Conservation (phyloP, 2,329 filamentous ascomycete species). For the Venturia asperata region DNA sequence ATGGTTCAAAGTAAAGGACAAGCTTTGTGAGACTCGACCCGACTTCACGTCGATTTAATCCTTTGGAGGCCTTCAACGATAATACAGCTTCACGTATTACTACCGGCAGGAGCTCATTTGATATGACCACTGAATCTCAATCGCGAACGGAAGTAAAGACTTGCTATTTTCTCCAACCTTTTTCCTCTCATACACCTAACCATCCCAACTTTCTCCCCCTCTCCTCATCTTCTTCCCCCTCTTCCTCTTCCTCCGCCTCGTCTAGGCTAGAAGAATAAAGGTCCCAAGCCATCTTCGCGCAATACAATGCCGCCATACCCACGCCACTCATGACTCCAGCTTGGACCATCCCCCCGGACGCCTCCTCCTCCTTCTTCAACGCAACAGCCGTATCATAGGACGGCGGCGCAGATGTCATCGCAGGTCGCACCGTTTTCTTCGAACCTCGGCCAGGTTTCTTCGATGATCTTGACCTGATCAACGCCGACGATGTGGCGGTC, state of each 20-base stretch:
- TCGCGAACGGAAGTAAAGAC: too few species aligned
- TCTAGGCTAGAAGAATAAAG: background rate
- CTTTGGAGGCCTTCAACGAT: too few species aligned
- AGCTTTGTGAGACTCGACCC: too few species aligned
- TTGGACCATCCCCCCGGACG: background rate
- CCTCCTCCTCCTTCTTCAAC: background rate
- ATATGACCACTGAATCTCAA: too few species aligned
- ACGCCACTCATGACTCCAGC: background rate
- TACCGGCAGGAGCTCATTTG: too few species aligned
- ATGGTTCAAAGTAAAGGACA: too few species aligned
- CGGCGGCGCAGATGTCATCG: background rate
- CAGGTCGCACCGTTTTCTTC: background rate
- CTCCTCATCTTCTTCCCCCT: background rate
- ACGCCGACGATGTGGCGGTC: background rate
- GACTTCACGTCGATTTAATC: too few species aligned
- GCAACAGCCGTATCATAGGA: background rate
- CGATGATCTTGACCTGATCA: background rate
- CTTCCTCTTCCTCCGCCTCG: background rate
- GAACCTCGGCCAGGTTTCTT: background rate
- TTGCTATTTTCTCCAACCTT: too few species aligned
- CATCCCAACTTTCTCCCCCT: background rate
- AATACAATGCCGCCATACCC: slow-evolving; percentile 9
- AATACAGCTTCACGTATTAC: too few species aligned
- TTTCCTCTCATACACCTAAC: background rate
- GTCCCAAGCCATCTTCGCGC: slow-evolving; percentile 1